A percentile compares a stretch with the other conserved stretches of the same genome.
phyloP scores from a whole-genome alignment of 306 rosid genomes.

The Fragaria iinumae region DNA sequence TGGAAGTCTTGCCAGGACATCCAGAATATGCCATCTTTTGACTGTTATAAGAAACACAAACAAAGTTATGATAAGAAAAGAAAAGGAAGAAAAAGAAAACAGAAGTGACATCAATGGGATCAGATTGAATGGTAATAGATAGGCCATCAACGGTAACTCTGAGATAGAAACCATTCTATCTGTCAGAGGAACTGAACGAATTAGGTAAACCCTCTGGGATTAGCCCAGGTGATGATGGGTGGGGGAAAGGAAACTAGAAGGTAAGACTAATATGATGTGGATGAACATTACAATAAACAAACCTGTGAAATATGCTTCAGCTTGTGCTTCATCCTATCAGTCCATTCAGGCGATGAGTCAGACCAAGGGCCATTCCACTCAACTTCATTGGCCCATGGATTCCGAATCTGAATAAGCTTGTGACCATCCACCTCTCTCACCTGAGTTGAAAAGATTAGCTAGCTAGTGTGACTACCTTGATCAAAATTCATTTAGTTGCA shows the following conservation, averaged over 20 bases:
- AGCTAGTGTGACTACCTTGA: not conserved
- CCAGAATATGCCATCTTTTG: conserved; percentile 98
- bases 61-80: not conserved
- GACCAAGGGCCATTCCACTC: conserved; percentile 99
- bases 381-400: conserved; percentile 99
- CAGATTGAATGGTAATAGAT: conserved; percentile 15
- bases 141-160: not conserved
- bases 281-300: conserved; percentile 18
- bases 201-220: not conserved
- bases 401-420: conserved; percentile 96
- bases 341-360: conserved; percentile 90
- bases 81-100: not conserved
- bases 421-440: conserved; percentile 96
- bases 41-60: conserved; percentile 41
- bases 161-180: not conserved
- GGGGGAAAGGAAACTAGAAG: not conserved
- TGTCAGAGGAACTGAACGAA: not conserved
- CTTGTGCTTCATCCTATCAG: conserved; percentile 97
- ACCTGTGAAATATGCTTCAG: conserved; percentile 94
- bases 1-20: conserved; percentile 99
- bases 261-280: not conserved
- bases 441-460: conserved; percentile 36
- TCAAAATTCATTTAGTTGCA: not conserved
- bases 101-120: conserved; percentile 1
- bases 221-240: not conserved